Evolutionary conservation across 768 basidiomycete species (phyloP), one percentile per base, ranked within the genome.

Genomic region (Pulveroboletus sp.): DNA sequence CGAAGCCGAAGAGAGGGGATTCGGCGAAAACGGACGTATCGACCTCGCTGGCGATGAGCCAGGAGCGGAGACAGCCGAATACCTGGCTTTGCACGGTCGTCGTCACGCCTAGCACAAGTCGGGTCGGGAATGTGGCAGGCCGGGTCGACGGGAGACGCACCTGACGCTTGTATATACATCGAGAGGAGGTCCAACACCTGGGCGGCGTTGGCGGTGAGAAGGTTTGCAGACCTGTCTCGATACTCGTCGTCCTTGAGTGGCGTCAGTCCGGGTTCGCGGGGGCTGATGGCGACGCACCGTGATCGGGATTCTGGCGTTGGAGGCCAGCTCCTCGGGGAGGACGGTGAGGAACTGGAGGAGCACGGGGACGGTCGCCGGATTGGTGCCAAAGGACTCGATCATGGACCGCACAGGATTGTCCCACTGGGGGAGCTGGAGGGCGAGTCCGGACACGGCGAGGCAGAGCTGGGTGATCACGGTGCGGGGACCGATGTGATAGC

Each of bases 51-150:
- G 91, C 87, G 12, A 79, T 67, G 16, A 97, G 74, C 96, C 96
- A 99, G 59, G 82, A 83, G 40, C 86, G 82, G 30, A 98, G 71
- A 49, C 93, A 93, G 39, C 80, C 73, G 68, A 98, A 93, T 10
- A 95, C 75, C 63, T 93, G 86, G 10, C 67, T 74, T 61, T 94
- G 92, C 8, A 98, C 84, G 7, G 74, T 69, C 23, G 75, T 60
- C 2, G 93, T 95, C 26, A 94, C 84, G 39, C 95, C 96, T 97
- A n/a, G n/a, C n/a, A n/a, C n/a, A n/a, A n/a, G n/a, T n/a, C n/a
- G n/a, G 16, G 19, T 4, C 2, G 29, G 35, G 17, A 53, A 50
- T 11, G 12, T 1, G 0, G 5, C 7, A 0, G n/a, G n/a, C n/a
- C n/a, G n/a, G n/a, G n/a, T n/a, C n/a, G 31, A 39, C 10, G 36